Conservation (phyloP, 108 stramenopile genomes). For the Skeletonema grethae region DNA sequence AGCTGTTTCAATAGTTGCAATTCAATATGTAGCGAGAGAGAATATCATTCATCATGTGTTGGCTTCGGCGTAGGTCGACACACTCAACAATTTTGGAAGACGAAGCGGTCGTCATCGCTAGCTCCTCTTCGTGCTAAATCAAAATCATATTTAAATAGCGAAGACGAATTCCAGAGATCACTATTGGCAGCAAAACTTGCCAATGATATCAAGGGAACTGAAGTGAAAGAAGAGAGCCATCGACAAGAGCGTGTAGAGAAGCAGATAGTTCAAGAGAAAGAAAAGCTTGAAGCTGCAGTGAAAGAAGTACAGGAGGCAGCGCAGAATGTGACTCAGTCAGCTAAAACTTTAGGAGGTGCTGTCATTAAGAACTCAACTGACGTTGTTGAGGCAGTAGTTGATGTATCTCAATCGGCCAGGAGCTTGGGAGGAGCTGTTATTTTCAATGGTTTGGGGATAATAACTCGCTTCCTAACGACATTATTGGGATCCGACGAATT, state of each 20-base stretch:
- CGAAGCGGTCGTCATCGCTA: not conserved
- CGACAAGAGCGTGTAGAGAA: slow-evolving; percentile 28
- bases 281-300: slow-evolving; percentile 45
- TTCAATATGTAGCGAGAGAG: not conserved
- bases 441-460: slow-evolving; percentile 30
- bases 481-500: slow-evolving; percentile 27
- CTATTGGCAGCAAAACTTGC: slow-evolving; percentile 28
- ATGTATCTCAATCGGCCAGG: slow-evolving; percentile 12
- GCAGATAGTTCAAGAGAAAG: slow-evolving; percentile 40
- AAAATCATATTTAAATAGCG: not conserved
- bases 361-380: slow-evolving; percentile 1
- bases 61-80: not conserved
- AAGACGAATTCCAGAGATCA: slow-evolving; percentile 19
- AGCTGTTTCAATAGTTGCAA: slow-evolving; percentile 3
- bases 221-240: slow-evolving; percentile 10
- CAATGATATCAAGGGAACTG: slow-evolving; percentile 24
- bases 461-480: slow-evolving; percentile 19
- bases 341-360: slow-evolving; percentile 1
- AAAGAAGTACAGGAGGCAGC: slow-evolving; percentile 55
- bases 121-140: not conserved
- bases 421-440: slow-evolving; percentile 26
- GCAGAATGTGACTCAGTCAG: slow-evolving; percentile 10
- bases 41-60: not conserved
- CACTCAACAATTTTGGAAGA: slow-evolving; percentile 8
- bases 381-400: not conserved